Percentiles rank a stretch among this genome's conserved stretches.
Conservation (phyloP, 306 rosid species). For the Cicer cuneatum region DNA sequence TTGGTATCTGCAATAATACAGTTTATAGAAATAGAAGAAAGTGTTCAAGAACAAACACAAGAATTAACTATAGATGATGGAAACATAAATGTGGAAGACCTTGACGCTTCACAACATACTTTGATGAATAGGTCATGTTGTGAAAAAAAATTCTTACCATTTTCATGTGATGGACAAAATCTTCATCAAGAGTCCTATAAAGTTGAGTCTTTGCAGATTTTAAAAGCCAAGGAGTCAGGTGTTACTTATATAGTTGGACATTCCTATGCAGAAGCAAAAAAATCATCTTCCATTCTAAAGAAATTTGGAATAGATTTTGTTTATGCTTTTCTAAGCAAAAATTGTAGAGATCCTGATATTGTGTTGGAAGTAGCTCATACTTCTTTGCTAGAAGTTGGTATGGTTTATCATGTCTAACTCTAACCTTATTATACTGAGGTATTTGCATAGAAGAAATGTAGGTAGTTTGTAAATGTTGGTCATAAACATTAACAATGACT, state of each 20-base stretch:
- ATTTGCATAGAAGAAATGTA: conserved; percentile 19
- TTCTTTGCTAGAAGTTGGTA: conserved; percentile 82
- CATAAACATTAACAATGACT: conserved; percentile 16
- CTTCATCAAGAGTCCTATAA: conserved; percentile 33
- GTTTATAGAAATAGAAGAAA: conserved; percentile 64
- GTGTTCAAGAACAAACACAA: conserved; percentile 35
- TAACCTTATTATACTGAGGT: conserved; percentile 26
- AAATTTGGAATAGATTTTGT: conserved; percentile 67
- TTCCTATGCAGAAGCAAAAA: conserved; percentile 73
- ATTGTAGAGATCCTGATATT: conserved; percentile 69
- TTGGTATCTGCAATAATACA: conserved; percentile 61
- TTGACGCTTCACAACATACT: conserved; percentile 40
- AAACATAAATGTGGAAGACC: conserved; percentile 43
- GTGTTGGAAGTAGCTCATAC: conserved; percentile 69
- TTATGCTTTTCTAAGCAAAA: conserved; percentile 70
- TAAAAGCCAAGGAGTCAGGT: conserved; percentile 80
- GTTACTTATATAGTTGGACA: conserved; percentile 77
- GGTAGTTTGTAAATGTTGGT: conserved; percentile 41
- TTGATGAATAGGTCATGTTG: not conserved
- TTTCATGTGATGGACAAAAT: too few relatives aligned
- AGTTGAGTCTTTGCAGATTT: conserved; percentile 61
- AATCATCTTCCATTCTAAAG: conserved; percentile 69
- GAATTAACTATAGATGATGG: conserved; percentile 41
- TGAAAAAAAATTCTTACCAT: not conserved
- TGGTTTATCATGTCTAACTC: conserved; percentile 72